phyloP scores from a whole-genome alignment of 192 early-diverging fungal genomes.

The Spizellomyces punctatus region DNA sequence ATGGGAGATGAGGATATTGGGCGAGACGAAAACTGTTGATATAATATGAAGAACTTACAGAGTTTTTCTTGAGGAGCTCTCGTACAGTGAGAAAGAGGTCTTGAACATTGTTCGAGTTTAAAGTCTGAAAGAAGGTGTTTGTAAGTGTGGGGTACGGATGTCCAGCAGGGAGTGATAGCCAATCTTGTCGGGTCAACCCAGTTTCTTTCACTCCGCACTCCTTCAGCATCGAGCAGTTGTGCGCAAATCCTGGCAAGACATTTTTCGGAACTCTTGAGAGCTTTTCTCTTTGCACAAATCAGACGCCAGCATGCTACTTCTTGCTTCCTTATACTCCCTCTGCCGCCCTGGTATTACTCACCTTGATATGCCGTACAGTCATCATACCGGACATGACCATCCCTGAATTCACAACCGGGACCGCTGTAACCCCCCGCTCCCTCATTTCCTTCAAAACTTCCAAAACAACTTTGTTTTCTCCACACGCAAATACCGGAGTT shows the following conservation, averaged over 20 bases:
- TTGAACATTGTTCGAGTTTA: not conserved
- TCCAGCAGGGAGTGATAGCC: not conserved
- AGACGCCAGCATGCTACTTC: too few relatives aligned
- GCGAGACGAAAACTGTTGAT: too few relatives aligned
- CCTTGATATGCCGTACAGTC: constrained; percentile 28
- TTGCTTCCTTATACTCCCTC: too few relatives aligned
- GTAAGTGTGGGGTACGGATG: not conserved
- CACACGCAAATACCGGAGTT: constrained; percentile 17
- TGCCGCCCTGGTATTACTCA: not conserved
- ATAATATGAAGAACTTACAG: not conserved
- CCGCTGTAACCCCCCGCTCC: constrained; percentile 22
- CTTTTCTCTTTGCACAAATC: too few relatives aligned
- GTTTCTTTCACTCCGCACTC: too few relatives aligned
- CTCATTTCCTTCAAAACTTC: constrained; percentile 25
- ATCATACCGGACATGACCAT: constrained; percentile 21
- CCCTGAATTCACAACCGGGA: constrained; percentile 17
- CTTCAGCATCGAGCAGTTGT: too few relatives aligned
- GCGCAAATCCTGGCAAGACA: too few relatives aligned
- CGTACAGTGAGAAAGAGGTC: constrained; percentile 30
- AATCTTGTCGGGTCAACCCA: not conserved
- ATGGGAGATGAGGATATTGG: not conserved
- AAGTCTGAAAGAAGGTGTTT: not conserved
- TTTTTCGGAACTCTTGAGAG: too few relatives aligned
- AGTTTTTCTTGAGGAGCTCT: constrained; percentile 11
- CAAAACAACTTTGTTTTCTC: constrained; percentile 12